phyloP scores from a whole-genome alignment of 2,329 filamentous ascomycete species.

The Fusarium penzigii region DNA sequence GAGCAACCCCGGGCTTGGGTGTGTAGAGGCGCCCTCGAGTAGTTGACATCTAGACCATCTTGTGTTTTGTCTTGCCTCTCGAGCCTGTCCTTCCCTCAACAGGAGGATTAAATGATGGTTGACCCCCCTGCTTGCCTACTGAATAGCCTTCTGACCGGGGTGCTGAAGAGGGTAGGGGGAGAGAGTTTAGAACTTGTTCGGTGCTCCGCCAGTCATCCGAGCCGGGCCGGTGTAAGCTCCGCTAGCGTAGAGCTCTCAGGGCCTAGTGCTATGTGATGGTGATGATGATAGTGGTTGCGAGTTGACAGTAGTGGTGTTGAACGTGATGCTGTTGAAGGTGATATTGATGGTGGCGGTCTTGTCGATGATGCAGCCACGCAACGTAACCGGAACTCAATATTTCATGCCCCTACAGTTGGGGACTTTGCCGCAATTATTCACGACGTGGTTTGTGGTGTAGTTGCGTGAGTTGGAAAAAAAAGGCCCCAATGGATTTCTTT shows the following conservation, averaged over 20 bases:
- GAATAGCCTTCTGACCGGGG: slow-evolving; percentile 9
- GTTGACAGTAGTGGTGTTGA: too few species aligned
- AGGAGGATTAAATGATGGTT: too few species aligned
- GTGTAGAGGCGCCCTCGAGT: too few species aligned
- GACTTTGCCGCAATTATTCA: slow-evolving; percentile 20
- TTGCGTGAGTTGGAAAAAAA: background rate
- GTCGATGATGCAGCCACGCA: slow-evolving; percentile 19
- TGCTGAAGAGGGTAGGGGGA: slow-evolving; percentile 5
- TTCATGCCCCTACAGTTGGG: slow-evolving; percentile 10
- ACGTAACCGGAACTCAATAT: too few species aligned
- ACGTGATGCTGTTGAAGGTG: background rate
- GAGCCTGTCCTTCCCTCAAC: too few species aligned
- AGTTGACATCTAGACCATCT: too few species aligned
- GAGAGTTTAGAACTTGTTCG: slow-evolving; percentile 10
- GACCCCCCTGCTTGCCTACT: background rate
- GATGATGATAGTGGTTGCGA: too few species aligned
- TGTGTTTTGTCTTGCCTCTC: too few species aligned
- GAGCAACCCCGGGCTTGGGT: too few species aligned
- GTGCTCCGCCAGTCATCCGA: slow-evolving; percentile 30
- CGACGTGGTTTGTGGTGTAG: slow-evolving; percentile 9
- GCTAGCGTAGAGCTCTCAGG: background rate
- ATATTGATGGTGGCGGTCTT: slow-evolving; percentile 17
- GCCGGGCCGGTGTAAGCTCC: slow-evolving; percentile 26
- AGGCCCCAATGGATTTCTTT: slow-evolving; percentile 1
- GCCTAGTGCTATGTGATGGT: too few species aligned